Evolutionary conservation across 345 rosid genomes (phyloP).

Genomic region (Moringa oleifera): DNA sequence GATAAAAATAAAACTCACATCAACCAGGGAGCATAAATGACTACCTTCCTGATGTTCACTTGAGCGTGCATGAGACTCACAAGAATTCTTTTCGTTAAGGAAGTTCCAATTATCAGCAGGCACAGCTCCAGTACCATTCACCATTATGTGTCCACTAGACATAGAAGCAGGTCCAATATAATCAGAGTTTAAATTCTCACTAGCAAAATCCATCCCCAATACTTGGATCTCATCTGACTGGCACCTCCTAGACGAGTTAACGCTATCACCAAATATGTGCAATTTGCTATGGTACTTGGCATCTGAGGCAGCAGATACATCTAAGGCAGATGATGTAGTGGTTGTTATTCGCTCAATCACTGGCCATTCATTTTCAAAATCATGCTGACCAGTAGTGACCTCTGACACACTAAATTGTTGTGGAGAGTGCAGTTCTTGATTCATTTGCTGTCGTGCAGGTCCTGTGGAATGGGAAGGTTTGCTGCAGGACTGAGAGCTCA

Average conservation of each 20-base stretch:
- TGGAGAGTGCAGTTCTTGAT: constrained; percentile 13
- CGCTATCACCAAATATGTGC: constrained; percentile 6
- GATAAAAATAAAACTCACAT: constrained; percentile 2
- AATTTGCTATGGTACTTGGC: constrained; percentile 2
- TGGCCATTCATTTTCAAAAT: constrained; percentile 23
- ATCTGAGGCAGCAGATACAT: constrained; percentile 7
- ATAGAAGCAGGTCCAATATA: constrained; percentile 11
- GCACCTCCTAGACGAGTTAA: constrained; percentile 12
- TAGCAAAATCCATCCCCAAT: constrained; percentile 14
- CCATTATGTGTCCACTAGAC: constrained; percentile 14
- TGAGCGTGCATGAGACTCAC: constrained; percentile 4
- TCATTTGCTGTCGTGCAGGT: constrained; percentile 9
- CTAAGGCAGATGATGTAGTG: constrained; percentile 13
- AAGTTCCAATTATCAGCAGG: constrained; percentile 19
- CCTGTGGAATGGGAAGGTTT: constrained; percentile 13
- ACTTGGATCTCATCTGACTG: constrained; percentile 14
- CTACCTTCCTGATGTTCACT: constrained; percentile 21
- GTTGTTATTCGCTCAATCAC: constrained; percentile 17
- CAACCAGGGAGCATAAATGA: constrained; percentile 7
- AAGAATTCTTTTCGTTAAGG: constrained; percentile 2
- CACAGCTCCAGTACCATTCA: constrained; percentile 13
- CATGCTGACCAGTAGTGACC: constrained; percentile 11
- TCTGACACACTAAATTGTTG: constrained; percentile 6
- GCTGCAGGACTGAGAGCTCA: constrained; percentile 6
- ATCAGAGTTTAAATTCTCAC: constrained; percentile 7